These are phyloP conservation scores for Hygrophoropsis aurantiaca DNA, from an alignment of 768 basidiomycete species.

Conservation along the genomic window DNA sequence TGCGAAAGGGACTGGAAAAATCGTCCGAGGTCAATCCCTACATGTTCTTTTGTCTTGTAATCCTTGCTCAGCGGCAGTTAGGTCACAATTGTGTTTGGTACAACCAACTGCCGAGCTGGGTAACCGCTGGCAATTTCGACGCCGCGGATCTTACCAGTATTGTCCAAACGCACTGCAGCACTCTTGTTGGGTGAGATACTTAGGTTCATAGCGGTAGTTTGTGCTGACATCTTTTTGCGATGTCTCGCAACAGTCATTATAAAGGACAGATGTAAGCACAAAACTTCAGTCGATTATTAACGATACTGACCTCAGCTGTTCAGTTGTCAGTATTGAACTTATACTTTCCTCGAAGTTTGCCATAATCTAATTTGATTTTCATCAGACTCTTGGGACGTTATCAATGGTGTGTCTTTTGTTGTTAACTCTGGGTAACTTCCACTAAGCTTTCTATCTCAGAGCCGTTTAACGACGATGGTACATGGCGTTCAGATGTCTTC, in stretches of 20 bases:
- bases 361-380: background rate
- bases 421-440: background rate
- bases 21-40: background rate
- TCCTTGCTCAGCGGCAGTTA: background rate
- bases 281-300: too few relatives aligned
- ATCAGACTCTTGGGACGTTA: conserved; percentile 50
- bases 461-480: conserved; percentile 61
- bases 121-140: conserved; percentile 28
- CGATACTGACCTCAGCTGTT: background rate
- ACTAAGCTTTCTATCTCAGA: conserved; percentile 20
- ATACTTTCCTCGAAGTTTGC: conserved; percentile 10
- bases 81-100: conserved; percentile 44
- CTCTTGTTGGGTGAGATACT: conserved; percentile 21
- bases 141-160: conserved; percentile 29
- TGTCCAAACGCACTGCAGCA: conserved; percentile 34
- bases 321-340: conserved; percentile 8
- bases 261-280: conserved; percentile 36
- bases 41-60: too few relatives aligned
- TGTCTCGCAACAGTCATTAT: conserved; percentile 27
- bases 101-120: conserved; percentile 43
- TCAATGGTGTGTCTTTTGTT: conserved; percentile 36
- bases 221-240: background rate
- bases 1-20: conserved; percentile 17
- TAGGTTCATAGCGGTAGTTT: background rate
- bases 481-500: conserved; percentile 49